phyloP scores from a whole-genome alignment of 2,329 filamentous ascomycete genomes.

The Fusarium chuoi region DNA sequence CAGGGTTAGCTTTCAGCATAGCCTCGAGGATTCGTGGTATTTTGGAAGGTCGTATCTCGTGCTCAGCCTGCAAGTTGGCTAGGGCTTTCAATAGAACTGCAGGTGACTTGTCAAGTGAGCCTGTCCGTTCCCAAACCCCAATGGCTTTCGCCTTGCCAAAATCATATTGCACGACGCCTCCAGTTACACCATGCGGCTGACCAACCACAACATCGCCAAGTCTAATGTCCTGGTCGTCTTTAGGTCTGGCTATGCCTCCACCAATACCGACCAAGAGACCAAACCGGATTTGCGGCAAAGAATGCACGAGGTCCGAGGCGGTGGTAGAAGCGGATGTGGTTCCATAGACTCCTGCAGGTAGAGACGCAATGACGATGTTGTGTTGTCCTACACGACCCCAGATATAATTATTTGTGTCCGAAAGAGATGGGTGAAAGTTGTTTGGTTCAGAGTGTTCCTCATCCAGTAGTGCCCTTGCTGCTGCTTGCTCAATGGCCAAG shows the following conservation, averaged over 20 bases:
- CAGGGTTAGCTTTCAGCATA: conserved; percentile 7
- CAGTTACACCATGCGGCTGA: conserved; percentile 12
- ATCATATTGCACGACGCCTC: conserved; percentile 43
- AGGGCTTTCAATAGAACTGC: conserved; percentile 20
- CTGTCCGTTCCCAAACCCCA: not conserved
- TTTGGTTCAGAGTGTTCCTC: conserved; percentile 21
- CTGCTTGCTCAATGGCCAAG: conserved; percentile 39
- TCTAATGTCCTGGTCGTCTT: conserved; percentile 32
- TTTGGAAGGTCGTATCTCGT: not conserved
- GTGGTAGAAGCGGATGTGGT: conserved; percentile 18
- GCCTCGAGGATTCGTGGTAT: not conserved
- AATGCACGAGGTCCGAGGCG: conserved; percentile 10
- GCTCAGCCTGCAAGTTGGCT: conserved; percentile 4
- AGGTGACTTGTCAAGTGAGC: conserved; percentile 22
- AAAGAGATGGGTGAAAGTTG: conserved; percentile 3
- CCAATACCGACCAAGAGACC: conserved; percentile 52
- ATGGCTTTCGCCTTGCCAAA: conserved; percentile 17
- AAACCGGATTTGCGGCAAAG: conserved; percentile 32
- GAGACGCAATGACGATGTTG: conserved; percentile 43
- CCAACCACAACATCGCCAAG: conserved; percentile 46
- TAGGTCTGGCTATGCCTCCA: conserved; percentile 46
- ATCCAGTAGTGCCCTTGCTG: conserved; percentile 42
- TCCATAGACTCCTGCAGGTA: conserved; percentile 34
- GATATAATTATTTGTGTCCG: conserved; percentile 42
- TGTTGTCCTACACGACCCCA: conserved; percentile 41